A percentile compares a stretch with the other conserved stretches of the same genome.
Evolutionary conservation across 148 eudicot species (phyloP).

Genomic region (Camellia lanceoleosa): DNA sequence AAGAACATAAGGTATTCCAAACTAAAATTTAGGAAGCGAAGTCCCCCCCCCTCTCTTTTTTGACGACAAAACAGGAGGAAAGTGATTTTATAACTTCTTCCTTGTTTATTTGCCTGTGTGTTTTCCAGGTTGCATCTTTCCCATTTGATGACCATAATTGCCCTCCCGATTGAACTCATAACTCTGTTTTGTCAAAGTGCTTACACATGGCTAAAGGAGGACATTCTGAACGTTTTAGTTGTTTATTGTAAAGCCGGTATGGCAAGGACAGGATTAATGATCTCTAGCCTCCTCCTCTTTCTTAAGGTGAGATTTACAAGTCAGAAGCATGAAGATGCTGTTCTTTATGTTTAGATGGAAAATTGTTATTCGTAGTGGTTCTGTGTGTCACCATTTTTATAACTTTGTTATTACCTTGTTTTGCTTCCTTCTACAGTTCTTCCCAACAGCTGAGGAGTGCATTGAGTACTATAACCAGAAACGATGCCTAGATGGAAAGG

Average conservation of each 20-base stretch:
- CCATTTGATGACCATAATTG: slow-evolving; percentile 99
- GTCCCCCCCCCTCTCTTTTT: not conserved
- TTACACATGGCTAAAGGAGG: slow-evolving; percentile 83
- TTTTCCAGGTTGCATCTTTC: slow-evolving; percentile 79
- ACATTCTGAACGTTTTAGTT: slow-evolving; percentile 81
- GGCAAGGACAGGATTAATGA: slow-evolving; percentile 97
- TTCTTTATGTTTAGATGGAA: not conserved
- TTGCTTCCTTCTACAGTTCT: slow-evolving; percentile 56
- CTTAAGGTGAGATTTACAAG: slow-evolving; percentile 56
- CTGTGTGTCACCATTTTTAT: slow-evolving; percentile 2
- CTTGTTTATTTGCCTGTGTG: slow-evolving; percentile 16
- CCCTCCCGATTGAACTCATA: slow-evolving; percentile 79
- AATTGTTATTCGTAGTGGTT: not conserved
- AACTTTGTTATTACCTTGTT: slow-evolving; percentile 3
- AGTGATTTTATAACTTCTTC: slow-evolving; percentile 2
- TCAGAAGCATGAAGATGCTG: slow-evolving; percentile 6
- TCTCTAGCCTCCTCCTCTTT: slow-evolving; percentile 80
- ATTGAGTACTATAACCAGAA: slow-evolving; percentile 85
- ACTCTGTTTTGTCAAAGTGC: slow-evolving; percentile 84
- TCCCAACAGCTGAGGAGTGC: slow-evolving; percentile 81
- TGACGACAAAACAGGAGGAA: not conserved
- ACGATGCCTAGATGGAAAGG: slow-evolving; percentile 90
- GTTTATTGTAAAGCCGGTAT: slow-evolving; percentile 96
- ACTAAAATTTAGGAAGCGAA: slow-evolving; percentile 10
- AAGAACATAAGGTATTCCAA: not conserved